phyloP scores from a whole-genome alignment of 257 asterid species.

The Solanum tacnaense region DNA sequence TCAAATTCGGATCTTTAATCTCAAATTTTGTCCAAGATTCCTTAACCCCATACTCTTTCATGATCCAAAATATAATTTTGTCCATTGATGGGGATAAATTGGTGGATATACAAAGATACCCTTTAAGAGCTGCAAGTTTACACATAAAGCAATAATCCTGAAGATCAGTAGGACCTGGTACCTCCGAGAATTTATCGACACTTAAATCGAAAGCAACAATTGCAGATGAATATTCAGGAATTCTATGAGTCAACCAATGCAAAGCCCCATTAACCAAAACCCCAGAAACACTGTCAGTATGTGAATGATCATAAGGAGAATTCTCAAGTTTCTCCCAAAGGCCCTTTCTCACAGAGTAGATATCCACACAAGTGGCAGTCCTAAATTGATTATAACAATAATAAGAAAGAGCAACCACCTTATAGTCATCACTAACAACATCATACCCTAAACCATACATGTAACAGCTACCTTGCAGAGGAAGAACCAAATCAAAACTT shows the following conservation, averaged over 20 bases:
- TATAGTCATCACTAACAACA: no score
- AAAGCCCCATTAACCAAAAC: slow-evolving; percentile 18
- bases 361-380: no score
- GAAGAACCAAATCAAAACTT: no score
- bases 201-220: slow-evolving; percentile 27
- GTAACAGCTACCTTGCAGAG: no score
- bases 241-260: no score
- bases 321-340: slow-evolving; percentile 4
- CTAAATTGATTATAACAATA: no score
- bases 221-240: no score
- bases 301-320: slow-evolving; percentile 27
- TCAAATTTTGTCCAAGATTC: neutral
- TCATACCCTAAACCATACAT: no score
- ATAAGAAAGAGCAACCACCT: no score
- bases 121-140: neutral
- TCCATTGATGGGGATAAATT: neutral
- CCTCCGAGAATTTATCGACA: slow-evolving; percentile 19
- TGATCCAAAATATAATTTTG: neutral
- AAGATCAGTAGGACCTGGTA: slow-evolving; percentile 19
- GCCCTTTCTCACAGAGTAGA: no score
- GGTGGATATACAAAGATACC: neutral
- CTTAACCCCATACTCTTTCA: neutral
- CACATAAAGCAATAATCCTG: neutral
- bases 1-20: neutral
- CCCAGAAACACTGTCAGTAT: slow-evolving; percentile 9